Conservation (phyloP, 2,329 filamentous ascomycete species). For the Eurotiales sp. region DNA sequence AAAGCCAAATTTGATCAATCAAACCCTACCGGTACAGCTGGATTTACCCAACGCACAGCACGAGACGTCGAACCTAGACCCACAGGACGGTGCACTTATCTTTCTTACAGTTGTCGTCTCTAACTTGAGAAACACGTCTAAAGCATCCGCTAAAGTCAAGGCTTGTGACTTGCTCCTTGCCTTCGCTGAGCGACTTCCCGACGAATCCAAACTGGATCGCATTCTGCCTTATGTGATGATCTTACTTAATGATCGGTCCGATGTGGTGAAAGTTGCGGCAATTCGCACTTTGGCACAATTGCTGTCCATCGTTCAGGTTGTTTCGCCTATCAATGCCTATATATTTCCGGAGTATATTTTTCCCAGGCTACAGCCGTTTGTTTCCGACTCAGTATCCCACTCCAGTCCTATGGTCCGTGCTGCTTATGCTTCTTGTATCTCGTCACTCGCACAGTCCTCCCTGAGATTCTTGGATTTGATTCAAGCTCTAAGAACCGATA, state of each 20-base stretch:
- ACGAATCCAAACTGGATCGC: constrained; percentile 92
- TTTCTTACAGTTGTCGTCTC: constrained; percentile 87
- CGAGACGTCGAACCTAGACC: constrained; percentile 57
- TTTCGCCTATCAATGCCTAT: constrained; percentile 69
- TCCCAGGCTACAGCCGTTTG: constrained; percentile 55
- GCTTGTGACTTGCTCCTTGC: constrained; percentile 89
- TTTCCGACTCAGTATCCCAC: constrained; percentile 50
- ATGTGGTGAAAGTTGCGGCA: constrained; percentile 80
- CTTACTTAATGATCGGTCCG: constrained; percentile 74
- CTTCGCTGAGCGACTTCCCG: constrained; percentile 84
- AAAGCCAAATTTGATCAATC: constrained; percentile 31
- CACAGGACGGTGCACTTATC: constrained; percentile 81
- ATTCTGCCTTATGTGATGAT: constrained; percentile 86
- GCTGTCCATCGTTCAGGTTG: constrained; percentile 78
- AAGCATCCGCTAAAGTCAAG: constrained; percentile 79
- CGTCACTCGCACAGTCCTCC: constrained; percentile 81
- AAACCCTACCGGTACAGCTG: constrained; percentile 67
- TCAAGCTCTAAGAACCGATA: constrained; percentile 79
- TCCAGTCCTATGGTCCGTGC: constrained; percentile 72
- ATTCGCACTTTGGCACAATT: constrained; percentile 85
- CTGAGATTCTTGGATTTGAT: constrained; percentile 85
- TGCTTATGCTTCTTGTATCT: constrained; percentile 89
- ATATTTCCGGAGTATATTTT: constrained; percentile 66
- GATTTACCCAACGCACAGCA: constrained; percentile 84
- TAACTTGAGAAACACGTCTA: constrained; percentile 82